Conservation (phyloP, 106 monocot species). For the Platanthera zijinensis region DNA sequence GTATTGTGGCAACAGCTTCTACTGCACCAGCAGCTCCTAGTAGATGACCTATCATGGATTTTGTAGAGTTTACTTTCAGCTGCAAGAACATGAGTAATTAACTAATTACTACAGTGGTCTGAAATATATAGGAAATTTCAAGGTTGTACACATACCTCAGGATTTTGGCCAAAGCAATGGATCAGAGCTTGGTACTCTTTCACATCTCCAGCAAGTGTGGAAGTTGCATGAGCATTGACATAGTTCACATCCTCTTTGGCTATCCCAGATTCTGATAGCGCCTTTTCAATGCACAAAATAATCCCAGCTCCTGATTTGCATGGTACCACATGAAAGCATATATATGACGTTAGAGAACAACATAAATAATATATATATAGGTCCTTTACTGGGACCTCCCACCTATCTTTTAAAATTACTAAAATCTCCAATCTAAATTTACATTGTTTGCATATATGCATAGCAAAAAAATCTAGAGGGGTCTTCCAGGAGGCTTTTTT, state of each 20-base stretch:
- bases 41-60: constrained; percentile 96
- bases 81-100: constrained; percentile 5
- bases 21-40: constrained; percentile 93
- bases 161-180: constrained; percentile 69
- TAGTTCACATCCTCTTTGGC: constrained; percentile 90
- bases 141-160: constrained; percentile 41
- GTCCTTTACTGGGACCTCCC: no score
- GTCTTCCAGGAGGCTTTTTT: no score
- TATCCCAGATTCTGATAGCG: constrained; percentile 72
- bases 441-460: no score
- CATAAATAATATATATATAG: background rate
- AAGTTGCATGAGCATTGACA: constrained; percentile 98
- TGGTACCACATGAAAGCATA: background rate
- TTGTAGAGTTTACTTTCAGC: constrained; percentile 71
- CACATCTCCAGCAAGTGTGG: constrained; percentile 81
- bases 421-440: no score
- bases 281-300: constrained; percentile 81
- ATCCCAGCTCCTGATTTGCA: constrained; percentile 58
- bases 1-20: constrained; percentile 85
- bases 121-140: background rate
- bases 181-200: constrained; percentile 88
- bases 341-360: background rate
- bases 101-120: no score
- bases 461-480: no score
- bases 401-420: no score